These are phyloP conservation scores for Gloeostereum incarnatum DNA, from an alignment of 768 basidiomycete species.

Conservation along the genomic window DNA sequence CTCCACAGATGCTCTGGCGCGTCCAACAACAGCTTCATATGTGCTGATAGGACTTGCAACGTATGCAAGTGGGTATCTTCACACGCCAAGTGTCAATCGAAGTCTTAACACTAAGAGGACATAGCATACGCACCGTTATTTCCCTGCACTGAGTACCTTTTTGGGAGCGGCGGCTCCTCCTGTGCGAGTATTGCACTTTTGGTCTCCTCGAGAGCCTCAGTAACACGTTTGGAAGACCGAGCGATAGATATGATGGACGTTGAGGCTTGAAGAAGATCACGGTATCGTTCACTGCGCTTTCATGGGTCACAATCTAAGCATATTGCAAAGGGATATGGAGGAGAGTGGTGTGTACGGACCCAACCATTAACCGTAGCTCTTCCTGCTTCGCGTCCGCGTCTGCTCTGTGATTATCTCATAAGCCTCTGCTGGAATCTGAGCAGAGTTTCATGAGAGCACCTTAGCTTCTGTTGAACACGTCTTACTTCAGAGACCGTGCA, in stretches of 20 bases:
- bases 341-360: constrained; percentile 47
- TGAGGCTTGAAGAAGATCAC: constrained; percentile 79
- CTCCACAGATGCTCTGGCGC: constrained; percentile 90
- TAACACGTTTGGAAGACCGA: constrained; percentile 55
- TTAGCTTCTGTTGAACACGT: constrained; percentile 54
- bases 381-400: constrained; percentile 87
- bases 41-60: constrained; percentile 73
- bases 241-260: constrained; percentile 76
- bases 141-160: constrained; percentile 22
- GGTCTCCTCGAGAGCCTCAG: constrained; percentile 55
- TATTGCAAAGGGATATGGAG: constrained; percentile 4
- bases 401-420: constrained; percentile 28
- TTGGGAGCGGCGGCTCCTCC: constrained; percentile 32
- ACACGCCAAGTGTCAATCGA: constrained; percentile 2
- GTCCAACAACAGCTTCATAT: constrained; percentile 86
- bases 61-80: constrained; percentile 60
- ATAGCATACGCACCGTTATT: constrained; percentile 31
- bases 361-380: constrained; percentile 84
- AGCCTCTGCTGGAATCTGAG: constrained; percentile 4
- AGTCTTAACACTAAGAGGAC: constrained; percentile 1
- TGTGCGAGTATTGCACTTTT: constrained; percentile 41
- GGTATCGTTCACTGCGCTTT: constrained; percentile 81
- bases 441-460: constrained; percentile 31
- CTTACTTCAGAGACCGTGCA: constrained; percentile 67
- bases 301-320: constrained; percentile 26